phyloP scores from a whole-genome alignment of 371 early-diverging fungal genomes.

The Fennellomyces sp. region DNA sequence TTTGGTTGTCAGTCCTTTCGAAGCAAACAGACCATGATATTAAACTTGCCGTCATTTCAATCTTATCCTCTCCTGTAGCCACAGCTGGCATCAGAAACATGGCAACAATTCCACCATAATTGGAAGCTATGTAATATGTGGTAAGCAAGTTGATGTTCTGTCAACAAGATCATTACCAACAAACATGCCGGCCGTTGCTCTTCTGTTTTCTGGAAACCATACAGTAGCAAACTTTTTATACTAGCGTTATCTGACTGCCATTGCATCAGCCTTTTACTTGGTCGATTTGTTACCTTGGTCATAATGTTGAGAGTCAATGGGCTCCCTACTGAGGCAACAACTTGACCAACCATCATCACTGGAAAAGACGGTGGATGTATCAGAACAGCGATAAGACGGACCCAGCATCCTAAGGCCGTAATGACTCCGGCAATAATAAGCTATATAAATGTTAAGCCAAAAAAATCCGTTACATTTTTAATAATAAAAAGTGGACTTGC shows the following conservation, averaged over 20 bases:
- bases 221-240: conserved; percentile 23
- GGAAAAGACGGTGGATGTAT: conserved; percentile 42
- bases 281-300: conserved; percentile 37
- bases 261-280: neutral
- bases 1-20: too few species aligned
- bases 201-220: conserved; percentile 35
- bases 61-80: conserved; percentile 27
- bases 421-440: conserved; percentile 50
- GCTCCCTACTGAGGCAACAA: conserved; percentile 59
- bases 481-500: conserved; percentile 28
- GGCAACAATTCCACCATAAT: conserved; percentile 37
- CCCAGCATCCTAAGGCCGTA: conserved; percentile 58
- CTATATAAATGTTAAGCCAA: conserved; percentile 18
- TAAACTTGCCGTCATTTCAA: conserved; percentile 30
- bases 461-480: too few species aligned
- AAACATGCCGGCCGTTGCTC: conserved; percentile 40
- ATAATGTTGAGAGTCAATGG: conserved; percentile 67
- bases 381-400: conserved; percentile 58
- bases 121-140: conserved; percentile 20
- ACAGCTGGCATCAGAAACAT: conserved; percentile 36
- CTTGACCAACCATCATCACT: conserved; percentile 60
- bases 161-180: conserved; percentile 21
- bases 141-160: neutral
- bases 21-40: too few species aligned
- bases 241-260: neutral